A percentile compares a stretch with the other conserved stretches of the same genome.
Evolutionary conservation across 257 asterid species (phyloP).

Genomic region (Rubia yunnanensis): DNA sequence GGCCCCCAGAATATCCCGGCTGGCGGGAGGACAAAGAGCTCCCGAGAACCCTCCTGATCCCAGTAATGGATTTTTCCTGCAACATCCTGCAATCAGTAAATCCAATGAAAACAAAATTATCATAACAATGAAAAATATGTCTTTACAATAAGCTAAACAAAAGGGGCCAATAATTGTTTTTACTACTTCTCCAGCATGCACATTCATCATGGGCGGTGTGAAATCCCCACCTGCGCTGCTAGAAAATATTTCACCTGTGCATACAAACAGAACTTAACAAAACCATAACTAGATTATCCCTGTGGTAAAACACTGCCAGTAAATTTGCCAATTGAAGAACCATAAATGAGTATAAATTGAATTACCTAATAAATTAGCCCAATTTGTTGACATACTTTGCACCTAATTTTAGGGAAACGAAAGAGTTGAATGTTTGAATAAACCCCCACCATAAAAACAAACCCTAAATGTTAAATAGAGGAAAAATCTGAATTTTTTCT

Average conservation of each 20-base stretch:
- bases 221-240: constrained; percentile 84
- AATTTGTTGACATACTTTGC: not conserved
- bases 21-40: constrained; percentile 83
- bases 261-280: constrained; percentile 5
- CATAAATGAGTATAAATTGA: not conserved
- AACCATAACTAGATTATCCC: not conserved
- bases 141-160: not conserved
- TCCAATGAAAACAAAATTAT: too few species aligned
- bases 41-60: constrained; percentile 70
- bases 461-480: not conserved
- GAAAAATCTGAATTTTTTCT: too few species aligned
- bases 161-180: not conserved
- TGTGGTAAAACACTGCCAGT: not conserved
- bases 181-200: constrained; percentile 74
- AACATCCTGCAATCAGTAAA: constrained; percentile 56
- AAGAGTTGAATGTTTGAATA: not conserved
- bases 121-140: not conserved
- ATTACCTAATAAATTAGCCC: not conserved
- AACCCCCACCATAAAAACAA: not conserved
- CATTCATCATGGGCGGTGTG: constrained; percentile 78
- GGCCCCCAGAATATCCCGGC: constrained; percentile 85
- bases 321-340: not conserved
- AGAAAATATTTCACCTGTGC: constrained; percentile 71
- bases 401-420: not conserved
- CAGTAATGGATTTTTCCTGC: constrained; percentile 77